phyloP scores from a whole-genome alignment of 176 grass and related monocot species.

The Lolium multiflorum region DNA sequence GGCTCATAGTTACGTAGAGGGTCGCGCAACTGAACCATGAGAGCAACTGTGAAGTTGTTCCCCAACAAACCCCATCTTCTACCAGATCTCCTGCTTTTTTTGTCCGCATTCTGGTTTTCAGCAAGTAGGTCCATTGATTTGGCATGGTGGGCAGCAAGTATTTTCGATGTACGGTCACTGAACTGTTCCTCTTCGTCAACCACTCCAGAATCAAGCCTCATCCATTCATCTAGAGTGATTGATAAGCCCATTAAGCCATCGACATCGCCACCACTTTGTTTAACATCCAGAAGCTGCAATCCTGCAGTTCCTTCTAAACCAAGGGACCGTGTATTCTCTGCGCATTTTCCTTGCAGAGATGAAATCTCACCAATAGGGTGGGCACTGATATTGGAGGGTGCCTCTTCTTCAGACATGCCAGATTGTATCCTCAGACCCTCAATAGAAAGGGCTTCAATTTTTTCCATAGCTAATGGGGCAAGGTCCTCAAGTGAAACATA shows the following conservation, averaged over 20 bases:
- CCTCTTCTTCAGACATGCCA: constrained; percentile 90
- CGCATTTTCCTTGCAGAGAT: constrained; percentile 74
- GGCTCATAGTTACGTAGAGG: constrained; percentile 89
- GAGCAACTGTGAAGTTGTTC: constrained; percentile 94
- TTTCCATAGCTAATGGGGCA: constrained; percentile 98
- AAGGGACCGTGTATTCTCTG: constrained; percentile 60
- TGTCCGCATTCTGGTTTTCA: constrained; percentile 55
- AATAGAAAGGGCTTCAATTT: constrained; percentile 93
- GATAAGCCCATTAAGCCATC: constrained; percentile 97
- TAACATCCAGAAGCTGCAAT: constrained; percentile 88
- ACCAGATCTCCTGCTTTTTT: constrained; percentile 79
- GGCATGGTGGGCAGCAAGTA: constrained; percentile 96
- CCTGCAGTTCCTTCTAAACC: constrained; percentile 95
- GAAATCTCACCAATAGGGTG: constrained; percentile 79
- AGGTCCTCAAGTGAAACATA: constrained; percentile 94
- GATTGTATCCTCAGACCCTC: constrained; percentile 99
- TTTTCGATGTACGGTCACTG: constrained; percentile 81
- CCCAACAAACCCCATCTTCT: constrained; percentile 91
- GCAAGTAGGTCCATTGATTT: constrained; percentile 83
- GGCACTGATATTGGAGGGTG: constrained; percentile 84
- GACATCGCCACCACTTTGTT: constrained; percentile 67
- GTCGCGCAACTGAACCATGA: constrained; percentile 94
- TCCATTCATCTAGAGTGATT: constrained; percentile 95
- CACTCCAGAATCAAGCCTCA: constrained; percentile 85
- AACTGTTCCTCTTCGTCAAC: constrained; percentile 83